Evolutionary conservation across 169 alveolate species (phyloP), one percentile per base, ranked within the genome.

Genomic region (Plasmodium coatneyi): DNA sequence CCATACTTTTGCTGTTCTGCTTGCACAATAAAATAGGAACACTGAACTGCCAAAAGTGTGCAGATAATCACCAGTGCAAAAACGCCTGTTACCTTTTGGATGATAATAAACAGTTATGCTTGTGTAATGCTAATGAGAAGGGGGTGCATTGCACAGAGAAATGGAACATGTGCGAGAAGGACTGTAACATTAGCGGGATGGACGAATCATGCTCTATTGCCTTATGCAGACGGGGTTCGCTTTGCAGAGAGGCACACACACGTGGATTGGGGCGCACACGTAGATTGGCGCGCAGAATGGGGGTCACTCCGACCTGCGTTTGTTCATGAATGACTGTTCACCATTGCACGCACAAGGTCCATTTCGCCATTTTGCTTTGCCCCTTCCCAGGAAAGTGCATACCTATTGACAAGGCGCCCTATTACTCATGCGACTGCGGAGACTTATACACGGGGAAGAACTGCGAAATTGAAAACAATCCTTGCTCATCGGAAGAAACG

Each of bases 401-500:
- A 71, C 96, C 94, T 22, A 82, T 49, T 3, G 80, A 71, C 3
- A 92, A 66, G 39, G 71, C 80, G 81, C 97, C 97, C 14, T 96
- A 80, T 56, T 96, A 96, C 82, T 34, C 76, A 28, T 96, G 97
- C 81, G 95, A 96, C 36, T 96, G 97, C 84, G 97, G 97, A 10
- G 96, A 96, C 36, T 96, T 96, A 66, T 96, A 89, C 86, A 80
- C 84, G 10, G 97, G 97, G 30, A 71, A 86, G 19, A 96, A 96
- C 82, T 96, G 97, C 86, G 97, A 96, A 94, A 95, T 95, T 34
- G 97, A 96, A 54, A 92, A 96, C 72, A 96, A 96, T 22, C 97
- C 97, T 3, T 96, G 97, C 49, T 92, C 96, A 78, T 94, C 83
- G 34, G 89, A 49, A n/a, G 87, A 83, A 54, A 93, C 95, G 9